phyloP scores from a whole-genome alignment of 2,329 filamentous ascomycete species.

The Trichoderma polysporum region DNA sequence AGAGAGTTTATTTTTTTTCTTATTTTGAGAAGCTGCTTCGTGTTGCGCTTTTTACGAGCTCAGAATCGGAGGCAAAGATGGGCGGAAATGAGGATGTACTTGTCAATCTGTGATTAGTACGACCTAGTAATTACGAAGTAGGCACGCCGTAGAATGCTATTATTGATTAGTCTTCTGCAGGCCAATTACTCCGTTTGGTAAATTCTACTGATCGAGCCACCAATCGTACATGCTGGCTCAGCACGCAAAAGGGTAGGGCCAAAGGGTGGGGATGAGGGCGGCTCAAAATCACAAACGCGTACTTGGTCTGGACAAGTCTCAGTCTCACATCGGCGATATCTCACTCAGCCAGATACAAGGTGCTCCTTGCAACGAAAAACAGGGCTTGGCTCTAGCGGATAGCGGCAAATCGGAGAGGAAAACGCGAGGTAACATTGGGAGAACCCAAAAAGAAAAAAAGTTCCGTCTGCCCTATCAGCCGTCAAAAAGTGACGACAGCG shows the following conservation, averaged over 20 bases:
- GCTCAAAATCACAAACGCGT: not conserved
- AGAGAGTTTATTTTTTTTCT: constrained; percentile 11
- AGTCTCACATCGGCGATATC: not conserved
- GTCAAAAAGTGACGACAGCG: too few relatives aligned
- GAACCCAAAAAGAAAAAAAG: not conserved
- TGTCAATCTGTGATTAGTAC: not conserved
- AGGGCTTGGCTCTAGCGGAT: not conserved
- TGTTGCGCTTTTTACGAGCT: not conserved
- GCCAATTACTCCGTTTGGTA: not conserved
- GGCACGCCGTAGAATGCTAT: not conserved
- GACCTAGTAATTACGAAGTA: not conserved
- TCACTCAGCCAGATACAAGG: not conserved
- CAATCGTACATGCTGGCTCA: not conserved
- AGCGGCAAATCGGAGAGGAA: not conserved
- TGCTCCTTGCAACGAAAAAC: not conserved
- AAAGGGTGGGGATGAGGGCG: not conserved
- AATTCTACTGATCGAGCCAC: not conserved
- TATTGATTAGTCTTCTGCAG: not conserved
- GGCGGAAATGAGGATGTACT: not conserved
- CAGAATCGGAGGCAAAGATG: not conserved
- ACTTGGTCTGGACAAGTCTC: too few relatives aligned
- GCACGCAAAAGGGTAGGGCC: not conserved
- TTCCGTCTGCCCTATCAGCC: not conserved
- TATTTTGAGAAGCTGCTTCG: not conserved
- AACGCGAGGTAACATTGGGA: not conserved